Conservation (phyloP, 495 filamentous ascomycete species). For the Peziza echinospora region DNA sequence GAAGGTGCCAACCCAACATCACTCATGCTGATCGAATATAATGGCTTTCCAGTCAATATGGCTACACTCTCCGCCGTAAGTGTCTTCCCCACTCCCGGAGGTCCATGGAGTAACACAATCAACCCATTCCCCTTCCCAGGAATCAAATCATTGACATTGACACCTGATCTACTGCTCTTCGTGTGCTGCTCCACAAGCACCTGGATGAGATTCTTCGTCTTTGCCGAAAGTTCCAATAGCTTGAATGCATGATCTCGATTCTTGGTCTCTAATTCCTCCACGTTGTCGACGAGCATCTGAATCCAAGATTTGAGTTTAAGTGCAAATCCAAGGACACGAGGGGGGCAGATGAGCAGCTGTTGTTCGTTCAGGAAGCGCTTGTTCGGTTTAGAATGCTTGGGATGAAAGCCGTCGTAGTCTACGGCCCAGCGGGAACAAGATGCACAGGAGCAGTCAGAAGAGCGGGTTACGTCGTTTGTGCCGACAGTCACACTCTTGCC, state of each 20-base stretch:
- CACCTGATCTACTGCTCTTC: slow-evolving; percentile 5
- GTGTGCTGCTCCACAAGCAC: slow-evolving; percentile 45
- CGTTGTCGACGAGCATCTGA: slow-evolving; percentile 45
- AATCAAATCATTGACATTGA: slow-evolving; percentile 12
- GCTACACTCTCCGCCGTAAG: slow-evolving; percentile 75
- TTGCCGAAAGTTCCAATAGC: slow-evolving; percentile 41
- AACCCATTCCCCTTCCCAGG: slow-evolving; percentile 45
- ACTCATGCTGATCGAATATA: slow-evolving; percentile 69
- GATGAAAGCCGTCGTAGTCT: too few relatives aligned
- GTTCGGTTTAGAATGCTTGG: not conserved
- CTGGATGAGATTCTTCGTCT: slow-evolving; percentile 49
- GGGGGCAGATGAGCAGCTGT: slow-evolving; percentile 23
- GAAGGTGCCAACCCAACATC: slow-evolving; percentile 63
- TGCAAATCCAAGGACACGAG: slow-evolving; percentile 25
- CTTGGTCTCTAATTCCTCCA: slow-evolving; percentile 50
- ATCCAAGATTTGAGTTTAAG: slow-evolving; percentile 29
- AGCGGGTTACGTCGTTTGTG: too few relatives aligned
- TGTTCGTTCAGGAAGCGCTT: slow-evolving; percentile 21
- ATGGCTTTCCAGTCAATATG: slow-evolving; percentile 56
- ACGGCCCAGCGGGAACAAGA: too few relatives aligned
- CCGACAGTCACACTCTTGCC: too few relatives aligned
- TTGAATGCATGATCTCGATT: slow-evolving; percentile 44
- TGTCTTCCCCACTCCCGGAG: slow-evolving; percentile 74
- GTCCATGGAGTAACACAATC: slow-evolving; percentile 37
- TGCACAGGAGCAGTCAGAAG: too few relatives aligned